phyloP scores from a whole-genome alignment of 306 rosid species.

The Hippophae gyantsensis region DNA sequence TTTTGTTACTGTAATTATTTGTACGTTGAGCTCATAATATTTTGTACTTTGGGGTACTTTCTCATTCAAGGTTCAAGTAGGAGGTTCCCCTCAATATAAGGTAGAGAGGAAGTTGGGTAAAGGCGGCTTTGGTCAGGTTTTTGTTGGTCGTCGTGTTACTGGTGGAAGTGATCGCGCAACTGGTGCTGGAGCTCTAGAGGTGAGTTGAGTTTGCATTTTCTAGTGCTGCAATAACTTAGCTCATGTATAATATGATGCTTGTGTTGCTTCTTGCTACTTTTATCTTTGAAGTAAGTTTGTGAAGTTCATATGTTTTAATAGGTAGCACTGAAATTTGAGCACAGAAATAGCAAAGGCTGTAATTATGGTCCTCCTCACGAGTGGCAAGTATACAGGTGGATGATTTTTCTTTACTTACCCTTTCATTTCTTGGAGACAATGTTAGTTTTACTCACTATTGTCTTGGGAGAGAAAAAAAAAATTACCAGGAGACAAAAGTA shows the following conservation, averaged over 20 bases:
- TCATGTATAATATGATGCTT: not conserved
- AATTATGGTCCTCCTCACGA: constrained; percentile 92
- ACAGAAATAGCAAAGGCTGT: constrained; percentile 94
- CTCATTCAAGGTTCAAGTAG: constrained; percentile 62
- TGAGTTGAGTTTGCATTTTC: constrained; percentile 18
- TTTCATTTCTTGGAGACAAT: not conserved
- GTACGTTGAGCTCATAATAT: too few species aligned
- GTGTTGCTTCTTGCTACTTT: not conserved
- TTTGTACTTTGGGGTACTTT: constrained; percentile 1
- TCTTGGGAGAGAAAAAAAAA: not conserved
- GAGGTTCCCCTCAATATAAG: constrained; percentile 77
- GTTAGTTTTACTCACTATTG: not conserved
- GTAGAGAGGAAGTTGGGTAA: constrained; percentile 77
- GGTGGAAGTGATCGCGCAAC: constrained; percentile 67
- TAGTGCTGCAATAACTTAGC: not conserved
- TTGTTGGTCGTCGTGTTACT: constrained; percentile 67
- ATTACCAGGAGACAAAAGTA: not conserved
- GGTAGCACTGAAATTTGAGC: constrained; percentile 96
- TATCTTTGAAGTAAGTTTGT: constrained; percentile 5
- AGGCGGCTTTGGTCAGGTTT: constrained; percentile 96
- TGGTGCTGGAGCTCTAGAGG: constrained; percentile 78
- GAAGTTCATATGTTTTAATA: constrained; percentile 25
- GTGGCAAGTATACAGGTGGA: constrained; percentile 99
- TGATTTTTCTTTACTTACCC: not conserved
- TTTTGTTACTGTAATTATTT: too few species aligned